Evolutionary conservation across 257 asterid species (phyloP).

Genomic region (Przewalskia tangutica): DNA sequence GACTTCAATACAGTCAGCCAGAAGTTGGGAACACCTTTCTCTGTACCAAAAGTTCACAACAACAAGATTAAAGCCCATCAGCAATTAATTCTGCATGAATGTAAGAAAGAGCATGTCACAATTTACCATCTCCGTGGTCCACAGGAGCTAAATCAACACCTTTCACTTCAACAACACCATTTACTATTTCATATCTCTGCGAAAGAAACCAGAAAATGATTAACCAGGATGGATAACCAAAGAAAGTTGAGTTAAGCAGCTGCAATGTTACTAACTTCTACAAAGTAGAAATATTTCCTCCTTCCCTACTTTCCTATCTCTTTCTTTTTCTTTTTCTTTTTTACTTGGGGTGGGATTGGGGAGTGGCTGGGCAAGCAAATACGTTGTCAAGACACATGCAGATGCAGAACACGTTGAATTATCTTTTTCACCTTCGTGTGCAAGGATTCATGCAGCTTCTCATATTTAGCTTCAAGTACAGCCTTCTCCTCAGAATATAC

Average conservation of each 20-base stretch:
- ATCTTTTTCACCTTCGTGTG: constrained; percentile 34
- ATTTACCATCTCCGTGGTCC: constrained; percentile 7
- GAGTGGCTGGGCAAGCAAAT: not conserved
- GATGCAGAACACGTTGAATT: not conserved
- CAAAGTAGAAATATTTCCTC: not conserved
- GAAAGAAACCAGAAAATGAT: not conserved
- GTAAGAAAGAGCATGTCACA: not conserved
- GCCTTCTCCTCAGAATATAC: constrained; percentile 60
- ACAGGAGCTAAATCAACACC: constrained; percentile 33
- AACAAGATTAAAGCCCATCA: not conserved
- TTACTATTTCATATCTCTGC: constrained; percentile 73
- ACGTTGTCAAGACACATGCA: not conserved
- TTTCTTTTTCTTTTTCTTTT: not conserved
- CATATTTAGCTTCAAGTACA: constrained; percentile 75
- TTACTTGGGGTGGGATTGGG: not conserved
- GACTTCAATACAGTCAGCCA: constrained; percentile 73
- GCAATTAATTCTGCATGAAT: not conserved
- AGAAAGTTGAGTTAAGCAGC: not conserved
- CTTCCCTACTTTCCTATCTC: not conserved
- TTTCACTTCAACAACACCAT: constrained; percentile 65
- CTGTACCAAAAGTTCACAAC: constrained; percentile 24
- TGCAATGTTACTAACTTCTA: not conserved
- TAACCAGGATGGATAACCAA: not conserved
- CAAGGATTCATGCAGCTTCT: constrained; percentile 56
- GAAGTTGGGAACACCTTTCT: constrained; percentile 76